phyloP scores from a whole-genome alignment of 1,139 yeast species.

The Entelexis paramagnoliae region DNA sequence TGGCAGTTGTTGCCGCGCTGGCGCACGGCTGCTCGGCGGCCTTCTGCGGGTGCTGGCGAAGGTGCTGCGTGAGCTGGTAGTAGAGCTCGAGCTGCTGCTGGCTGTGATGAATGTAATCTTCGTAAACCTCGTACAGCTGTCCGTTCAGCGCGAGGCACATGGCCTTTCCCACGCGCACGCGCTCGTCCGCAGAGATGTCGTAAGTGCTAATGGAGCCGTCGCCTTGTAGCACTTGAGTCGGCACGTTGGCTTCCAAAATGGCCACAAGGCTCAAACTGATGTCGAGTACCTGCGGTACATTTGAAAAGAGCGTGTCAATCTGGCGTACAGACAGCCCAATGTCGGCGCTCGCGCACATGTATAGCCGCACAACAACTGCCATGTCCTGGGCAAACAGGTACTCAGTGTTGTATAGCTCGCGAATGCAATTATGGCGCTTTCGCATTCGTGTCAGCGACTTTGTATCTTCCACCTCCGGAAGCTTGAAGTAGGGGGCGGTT shows the following conservation, averaged over 20 bases:
- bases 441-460: constrained; percentile 7
- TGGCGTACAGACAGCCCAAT: constrained; percentile 29
- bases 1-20: background rate
- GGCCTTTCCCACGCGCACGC: constrained; percentile 30
- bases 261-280: constrained; percentile 28
- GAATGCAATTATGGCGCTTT: constrained; percentile 27
- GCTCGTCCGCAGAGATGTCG: constrained; percentile 26
- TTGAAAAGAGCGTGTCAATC: constrained; percentile 28
- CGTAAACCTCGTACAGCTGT: constrained; percentile 30
- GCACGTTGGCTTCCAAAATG: constrained; percentile 26
- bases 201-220: constrained; percentile 15
- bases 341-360: constrained; percentile 24
- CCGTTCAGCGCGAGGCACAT: constrained; percentile 29
- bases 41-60: constrained; percentile 2
- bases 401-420: constrained; percentile 34
- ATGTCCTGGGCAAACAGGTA: constrained; percentile 32
- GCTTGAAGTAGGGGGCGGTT: background rate
- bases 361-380: constrained; percentile 30
- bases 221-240: constrained; percentile 20
- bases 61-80: constrained; percentile 16
- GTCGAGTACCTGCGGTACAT: constrained; percentile 28
- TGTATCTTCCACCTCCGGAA: background rate
- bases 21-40: background rate
- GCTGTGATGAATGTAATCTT: constrained; percentile 30
- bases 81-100: constrained; percentile 29